Percentiles rank a stretch among this genome's conserved stretches.
Evolutionary conservation across 2,329 filamentous ascomycete species (phyloP).

Genomic region (Colletotrichum shisoi): DNA sequence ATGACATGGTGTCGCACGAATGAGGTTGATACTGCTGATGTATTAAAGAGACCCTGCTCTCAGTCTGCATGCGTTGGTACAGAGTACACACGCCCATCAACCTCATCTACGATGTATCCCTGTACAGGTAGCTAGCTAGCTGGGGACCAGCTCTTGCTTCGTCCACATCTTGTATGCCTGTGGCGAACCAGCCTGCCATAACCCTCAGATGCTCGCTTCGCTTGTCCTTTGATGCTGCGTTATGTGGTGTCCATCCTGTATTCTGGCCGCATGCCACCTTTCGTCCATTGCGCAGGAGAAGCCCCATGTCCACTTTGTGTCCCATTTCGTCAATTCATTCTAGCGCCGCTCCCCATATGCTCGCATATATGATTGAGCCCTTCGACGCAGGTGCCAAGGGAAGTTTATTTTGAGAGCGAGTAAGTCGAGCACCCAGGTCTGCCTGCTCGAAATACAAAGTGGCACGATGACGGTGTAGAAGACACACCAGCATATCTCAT

Average conservation of each 20-base stretch:
- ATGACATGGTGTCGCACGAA: conserved; percentile 1
- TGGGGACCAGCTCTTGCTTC: conserved; percentile 5
- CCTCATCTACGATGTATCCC: background rate
- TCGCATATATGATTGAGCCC: conserved; percentile 5
- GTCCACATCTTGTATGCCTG: conserved; percentile 1
- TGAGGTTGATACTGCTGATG: background rate
- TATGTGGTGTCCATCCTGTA: conserved; percentile 4
- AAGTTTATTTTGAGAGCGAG: conserved; percentile 8
- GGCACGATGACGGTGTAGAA: conserved; percentile 25
- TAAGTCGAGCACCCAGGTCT: conserved; percentile 22
- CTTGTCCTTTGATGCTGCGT: background rate
- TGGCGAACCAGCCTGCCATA: conserved; percentile 6
- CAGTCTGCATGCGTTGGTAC: conserved; percentile 28
- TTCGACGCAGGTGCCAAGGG: conserved; percentile 22
- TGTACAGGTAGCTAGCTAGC: conserved; percentile 9
- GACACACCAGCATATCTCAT: conserved; percentile 15
- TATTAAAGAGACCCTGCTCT: conserved; percentile 17
- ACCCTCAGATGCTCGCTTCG: background rate
- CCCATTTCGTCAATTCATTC: conserved; percentile 13
- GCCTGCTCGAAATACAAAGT: conserved; percentile 24
- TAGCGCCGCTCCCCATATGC: conserved; percentile 13
- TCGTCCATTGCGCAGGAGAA: conserved; percentile 18
- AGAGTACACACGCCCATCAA: conserved; percentile 7
- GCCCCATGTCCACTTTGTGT: conserved; percentile 6
- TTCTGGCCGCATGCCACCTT: conserved; percentile 16